A percentile compares a stretch with the other conserved stretches of the same genome.
Evolutionary conservation across 1,284 basidiomycete genomes (phyloP).

Genomic region (Sparassis latifolia): DNA sequence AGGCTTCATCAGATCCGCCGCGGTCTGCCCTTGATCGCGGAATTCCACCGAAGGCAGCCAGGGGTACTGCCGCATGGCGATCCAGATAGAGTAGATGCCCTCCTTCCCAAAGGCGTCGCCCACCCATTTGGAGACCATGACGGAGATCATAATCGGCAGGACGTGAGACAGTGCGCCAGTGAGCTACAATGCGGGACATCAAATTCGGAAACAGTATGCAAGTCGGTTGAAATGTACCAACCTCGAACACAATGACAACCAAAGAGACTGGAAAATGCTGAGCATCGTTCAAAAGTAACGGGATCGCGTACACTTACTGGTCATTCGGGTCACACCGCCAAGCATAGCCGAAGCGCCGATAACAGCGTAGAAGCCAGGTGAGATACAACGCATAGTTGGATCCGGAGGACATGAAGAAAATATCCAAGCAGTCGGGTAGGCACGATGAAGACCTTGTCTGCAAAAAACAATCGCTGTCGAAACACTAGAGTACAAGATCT

Average conservation of each 20-base stretch:
- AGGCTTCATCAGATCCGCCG: conserved; percentile 57
- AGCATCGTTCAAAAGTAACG: background rate
- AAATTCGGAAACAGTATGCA: background rate
- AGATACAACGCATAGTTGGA: conserved; percentile 60
- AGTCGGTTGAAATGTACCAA: conserved; percentile 16
- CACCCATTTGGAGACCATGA: conserved; percentile 73
- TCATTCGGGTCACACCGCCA: conserved; percentile 79
- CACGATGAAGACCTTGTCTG: conserved; percentile 58
- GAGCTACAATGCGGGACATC: conserved; percentile 28
- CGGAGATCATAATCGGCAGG: conserved; percentile 73
- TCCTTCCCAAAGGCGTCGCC: conserved; percentile 66
- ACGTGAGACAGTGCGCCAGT: conserved; percentile 72
- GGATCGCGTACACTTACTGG: conserved; percentile 36
- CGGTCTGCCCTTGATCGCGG: conserved; percentile 58
- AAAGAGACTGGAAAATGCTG: conserved; percentile 45
- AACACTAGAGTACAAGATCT: background rate
- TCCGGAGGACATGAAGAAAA: conserved; percentile 68
- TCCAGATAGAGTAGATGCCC: conserved; percentile 74
- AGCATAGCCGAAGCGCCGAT: conserved; percentile 79
- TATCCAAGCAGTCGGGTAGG: conserved; percentile 58
- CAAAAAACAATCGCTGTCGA: background rate
- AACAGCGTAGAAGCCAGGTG: conserved; percentile 79
- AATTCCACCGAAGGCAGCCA: conserved; percentile 70
- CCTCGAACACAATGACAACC: conserved; percentile 71
- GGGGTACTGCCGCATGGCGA: conserved; percentile 64